Evolutionary conservation across 164 flowering plant species (phyloP).

Genomic region (Platanus orientalis): DNA sequence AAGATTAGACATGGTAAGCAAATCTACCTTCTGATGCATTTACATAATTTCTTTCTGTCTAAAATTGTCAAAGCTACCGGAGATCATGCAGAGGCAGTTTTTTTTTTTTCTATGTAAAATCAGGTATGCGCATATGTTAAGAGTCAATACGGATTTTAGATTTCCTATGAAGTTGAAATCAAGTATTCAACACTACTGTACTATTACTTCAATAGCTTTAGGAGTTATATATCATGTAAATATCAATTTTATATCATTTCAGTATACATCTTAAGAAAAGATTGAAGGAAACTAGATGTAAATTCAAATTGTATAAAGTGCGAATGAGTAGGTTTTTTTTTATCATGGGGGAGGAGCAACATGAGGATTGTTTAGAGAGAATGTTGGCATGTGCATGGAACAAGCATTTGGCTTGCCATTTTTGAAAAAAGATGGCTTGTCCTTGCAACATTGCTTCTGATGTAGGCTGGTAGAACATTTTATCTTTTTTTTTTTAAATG

Average conservation of each 20-base stretch:
- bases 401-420: neutral
- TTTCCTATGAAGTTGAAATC: neutral
- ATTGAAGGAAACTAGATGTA: too few species aligned
- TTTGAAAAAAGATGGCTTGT: neutral
- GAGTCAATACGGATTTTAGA: neutral
- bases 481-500: neutral
- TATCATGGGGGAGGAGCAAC: too few species aligned
- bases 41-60: neutral
- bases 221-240: too few species aligned
- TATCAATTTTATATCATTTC: too few species aligned
- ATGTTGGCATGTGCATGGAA: neutral
- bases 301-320: too few species aligned
- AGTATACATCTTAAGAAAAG: too few species aligned
- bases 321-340: too few species aligned
- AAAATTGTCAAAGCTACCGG: neutral
- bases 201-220: too few species aligned
- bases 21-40: neutral
- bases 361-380: neutral
- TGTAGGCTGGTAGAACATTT: neutral
- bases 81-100: neutral
- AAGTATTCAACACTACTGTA: neutral
- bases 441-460: neutral
- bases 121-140: neutral
- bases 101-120: neutral
- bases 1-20: constrained; percentile 76